phyloP scores from a whole-genome alignment of 805 yeast species.

The Ogataea salicorniae region DNA sequence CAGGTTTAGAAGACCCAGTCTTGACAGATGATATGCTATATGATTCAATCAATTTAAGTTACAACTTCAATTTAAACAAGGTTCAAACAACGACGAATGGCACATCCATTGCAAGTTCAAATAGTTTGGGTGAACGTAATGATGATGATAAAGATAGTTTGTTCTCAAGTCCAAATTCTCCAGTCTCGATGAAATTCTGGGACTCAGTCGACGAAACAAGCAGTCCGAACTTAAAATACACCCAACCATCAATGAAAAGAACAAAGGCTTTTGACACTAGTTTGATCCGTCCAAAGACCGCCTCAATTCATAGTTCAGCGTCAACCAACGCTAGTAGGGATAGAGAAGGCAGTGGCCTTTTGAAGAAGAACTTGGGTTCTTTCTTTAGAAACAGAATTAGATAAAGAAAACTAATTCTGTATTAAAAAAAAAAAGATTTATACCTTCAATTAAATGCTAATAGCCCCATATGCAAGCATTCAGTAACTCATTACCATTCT shows the following conservation, averaged over 20 bases:
- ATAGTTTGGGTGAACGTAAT: background rate
- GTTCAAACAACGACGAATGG: background rate
- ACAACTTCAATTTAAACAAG: slow-evolving; percentile 2
- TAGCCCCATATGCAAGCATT: too few species aligned
- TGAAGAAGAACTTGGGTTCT: background rate
- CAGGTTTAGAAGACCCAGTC: slow-evolving; percentile 20
- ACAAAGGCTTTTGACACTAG: too few species aligned
- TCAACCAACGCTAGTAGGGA: too few species aligned
- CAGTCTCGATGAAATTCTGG: background rate
- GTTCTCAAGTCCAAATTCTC: background rate
- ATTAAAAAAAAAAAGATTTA: too few species aligned
- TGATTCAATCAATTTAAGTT: slow-evolving; percentile 5
- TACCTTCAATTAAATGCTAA: too few species aligned
- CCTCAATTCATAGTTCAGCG: too few species aligned
- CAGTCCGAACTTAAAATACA: too few species aligned
- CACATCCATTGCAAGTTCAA: too few species aligned
- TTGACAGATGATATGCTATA: slow-evolving; percentile 8
- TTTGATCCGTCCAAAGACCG: too few species aligned
- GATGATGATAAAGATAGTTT: background rate
- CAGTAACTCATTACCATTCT: too few species aligned
- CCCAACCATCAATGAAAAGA: too few species aligned
- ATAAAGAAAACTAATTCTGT: background rate
- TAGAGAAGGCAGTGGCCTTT: too few species aligned
- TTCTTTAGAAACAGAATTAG: background rate
- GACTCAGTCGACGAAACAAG: background rate